phyloP scores from a whole-genome alignment of 2,329 filamentous ascomycete genomes.

The Lasiodiplodia gonubiensis region DNA sequence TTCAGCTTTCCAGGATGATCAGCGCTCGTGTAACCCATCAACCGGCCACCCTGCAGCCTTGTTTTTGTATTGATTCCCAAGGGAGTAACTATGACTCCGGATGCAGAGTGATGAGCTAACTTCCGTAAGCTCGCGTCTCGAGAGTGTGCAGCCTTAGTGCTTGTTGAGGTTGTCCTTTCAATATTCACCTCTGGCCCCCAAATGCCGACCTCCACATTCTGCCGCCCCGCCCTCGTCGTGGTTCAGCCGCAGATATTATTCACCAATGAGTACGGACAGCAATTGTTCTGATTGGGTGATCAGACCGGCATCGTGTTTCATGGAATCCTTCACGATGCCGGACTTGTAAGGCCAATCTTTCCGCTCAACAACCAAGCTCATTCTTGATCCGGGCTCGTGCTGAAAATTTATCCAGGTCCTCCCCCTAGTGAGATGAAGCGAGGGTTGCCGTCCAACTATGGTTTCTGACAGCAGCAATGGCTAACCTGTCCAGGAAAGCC shows the following conservation, averaged over 20 bases:
- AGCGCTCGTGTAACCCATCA: not conserved
- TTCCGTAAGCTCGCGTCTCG: not conserved
- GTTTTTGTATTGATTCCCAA: not conserved
- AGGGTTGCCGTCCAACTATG: not conserved
- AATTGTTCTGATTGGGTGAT: not conserved
- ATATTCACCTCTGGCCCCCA: not conserved
- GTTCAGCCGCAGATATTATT: not conserved
- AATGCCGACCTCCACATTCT: not conserved
- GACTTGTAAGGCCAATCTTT: not conserved
- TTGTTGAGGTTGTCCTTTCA: not conserved
- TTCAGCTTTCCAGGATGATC: not conserved
- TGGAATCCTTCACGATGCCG: not conserved
- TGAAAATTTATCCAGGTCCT: not conserved
- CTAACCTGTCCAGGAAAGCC: not conserved
- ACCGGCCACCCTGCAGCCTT: not conserved
- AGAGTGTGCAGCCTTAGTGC: not conserved
- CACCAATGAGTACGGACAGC: not conserved
- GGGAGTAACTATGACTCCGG: not conserved
- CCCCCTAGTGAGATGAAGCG: not conserved
- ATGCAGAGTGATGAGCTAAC: not conserved
- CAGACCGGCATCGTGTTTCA: not conserved
- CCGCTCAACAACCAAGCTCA: not conserved
- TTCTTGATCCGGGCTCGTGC: not conserved
- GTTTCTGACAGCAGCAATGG: not conserved
- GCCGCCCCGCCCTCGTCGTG: slow-evolving; percentile 2